Conservation (phyloP, 202 grass and related monocot genomes). For the Schoenoplectus tabernaemontani region DNA sequence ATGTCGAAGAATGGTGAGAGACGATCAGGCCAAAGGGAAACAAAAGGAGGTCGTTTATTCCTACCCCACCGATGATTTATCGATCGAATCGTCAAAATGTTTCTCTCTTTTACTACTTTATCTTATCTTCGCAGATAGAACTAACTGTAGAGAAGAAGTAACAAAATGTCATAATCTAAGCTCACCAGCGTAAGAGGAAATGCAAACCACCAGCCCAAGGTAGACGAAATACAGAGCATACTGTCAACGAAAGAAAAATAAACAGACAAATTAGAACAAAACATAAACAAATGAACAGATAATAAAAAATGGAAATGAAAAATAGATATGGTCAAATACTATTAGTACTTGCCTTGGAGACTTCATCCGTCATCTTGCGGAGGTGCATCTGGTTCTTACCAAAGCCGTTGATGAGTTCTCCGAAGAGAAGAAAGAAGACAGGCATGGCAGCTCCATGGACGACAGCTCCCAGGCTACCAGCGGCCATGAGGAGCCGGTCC, state of each 20-base stretch:
- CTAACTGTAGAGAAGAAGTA: not conserved
- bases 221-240: slow-evolving; percentile 99
- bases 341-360: slow-evolving; percentile 66
- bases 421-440: slow-evolving; percentile 93
- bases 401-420: slow-evolving; percentile 96
- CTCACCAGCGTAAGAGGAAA: slow-evolving; percentile 92
- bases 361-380: slow-evolving; percentile 90
- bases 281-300: not conserved
- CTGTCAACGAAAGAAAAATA: slow-evolving; percentile 24
- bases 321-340: not conserved
- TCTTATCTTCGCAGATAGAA: not conserved
- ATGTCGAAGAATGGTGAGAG: not conserved
- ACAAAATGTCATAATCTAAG: slow-evolving; percentile 8
- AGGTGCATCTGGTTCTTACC: slow-evolving; percentile 99
- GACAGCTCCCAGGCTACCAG: slow-evolving; percentile 67
- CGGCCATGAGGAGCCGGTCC: slow-evolving; percentile 74
- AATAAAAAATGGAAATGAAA: not conserved
- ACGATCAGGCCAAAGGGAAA: not conserved
- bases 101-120: not conserved
- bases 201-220: slow-evolving; percentile 86
- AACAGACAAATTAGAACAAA: not conserved
- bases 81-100: slow-evolving; percentile 20
- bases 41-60: slow-evolving; percentile 31
- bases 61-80: slow-evolving; percentile 33
- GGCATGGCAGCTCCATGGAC: slow-evolving; percentile 97